Conservation (phyloP, 176 grass and related monocot genomes). For the Secale cereale region DNA sequence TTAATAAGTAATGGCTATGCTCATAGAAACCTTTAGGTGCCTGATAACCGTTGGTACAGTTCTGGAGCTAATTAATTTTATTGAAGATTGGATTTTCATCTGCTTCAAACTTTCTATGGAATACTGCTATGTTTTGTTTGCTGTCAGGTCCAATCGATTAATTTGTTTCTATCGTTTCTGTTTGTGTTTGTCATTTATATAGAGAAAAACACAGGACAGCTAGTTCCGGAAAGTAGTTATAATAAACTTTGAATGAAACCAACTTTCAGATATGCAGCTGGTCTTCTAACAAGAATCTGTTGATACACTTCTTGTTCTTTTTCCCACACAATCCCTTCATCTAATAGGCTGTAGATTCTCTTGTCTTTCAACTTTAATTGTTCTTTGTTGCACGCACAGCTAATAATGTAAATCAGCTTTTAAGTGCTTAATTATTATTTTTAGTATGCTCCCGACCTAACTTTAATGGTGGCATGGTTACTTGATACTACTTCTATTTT, state of each 20-base stretch:
- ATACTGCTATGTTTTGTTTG: background rate
- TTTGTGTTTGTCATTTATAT: background rate
- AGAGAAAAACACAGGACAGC: background rate
- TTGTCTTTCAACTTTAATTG: too few relatives aligned
- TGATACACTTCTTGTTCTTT: background rate
- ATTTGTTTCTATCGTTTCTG: background rate
- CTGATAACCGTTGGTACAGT: background rate
- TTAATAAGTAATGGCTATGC: background rate
- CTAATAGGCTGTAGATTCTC: background rate
- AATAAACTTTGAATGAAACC: too few relatives aligned
- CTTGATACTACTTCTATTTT: too few relatives aligned
- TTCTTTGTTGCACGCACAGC: too few relatives aligned
- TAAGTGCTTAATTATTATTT: too few relatives aligned
- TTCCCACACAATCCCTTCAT: background rate
- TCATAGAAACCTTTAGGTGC: background rate
- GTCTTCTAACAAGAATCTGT: background rate
- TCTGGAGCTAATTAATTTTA: background rate
- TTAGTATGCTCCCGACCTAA: too few relatives aligned
- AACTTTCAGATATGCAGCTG: background rate
- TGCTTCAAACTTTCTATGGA: background rate
- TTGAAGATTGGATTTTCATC: background rate
- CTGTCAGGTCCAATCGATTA: background rate
- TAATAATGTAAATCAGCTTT: too few relatives aligned
- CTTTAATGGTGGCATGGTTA: too few relatives aligned
- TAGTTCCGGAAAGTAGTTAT: background rate